Evolutionary conservation across 345 rosid genomes (phyloP).

Genomic region (Heritiera fomes): DNA sequence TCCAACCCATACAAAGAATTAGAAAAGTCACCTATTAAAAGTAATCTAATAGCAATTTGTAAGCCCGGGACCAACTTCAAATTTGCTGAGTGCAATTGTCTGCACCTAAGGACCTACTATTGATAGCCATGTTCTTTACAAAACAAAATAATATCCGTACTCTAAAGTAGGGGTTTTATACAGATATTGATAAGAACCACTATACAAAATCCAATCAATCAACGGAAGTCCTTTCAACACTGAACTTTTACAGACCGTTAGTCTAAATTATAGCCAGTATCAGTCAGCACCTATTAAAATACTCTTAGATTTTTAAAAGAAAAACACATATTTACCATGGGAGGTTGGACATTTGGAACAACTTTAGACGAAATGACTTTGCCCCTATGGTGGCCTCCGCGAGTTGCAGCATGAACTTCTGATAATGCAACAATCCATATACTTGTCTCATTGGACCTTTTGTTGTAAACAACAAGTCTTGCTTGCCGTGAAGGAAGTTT

Average conservation of each 20-base stretch:
- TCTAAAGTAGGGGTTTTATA: neutral
- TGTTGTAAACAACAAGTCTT: conserved; percentile 71
- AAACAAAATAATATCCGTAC: neutral
- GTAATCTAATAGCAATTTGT: neutral
- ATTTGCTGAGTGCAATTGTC: neutral
- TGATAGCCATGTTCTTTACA: neutral
- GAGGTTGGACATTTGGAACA: conserved; percentile 76
- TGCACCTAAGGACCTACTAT: neutral
- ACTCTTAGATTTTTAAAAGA: neutral
- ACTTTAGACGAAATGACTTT: conserved; percentile 63
- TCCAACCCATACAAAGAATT: neutral
- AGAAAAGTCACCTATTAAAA: neutral
- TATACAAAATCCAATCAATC: neutral
- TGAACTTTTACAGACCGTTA: neutral
- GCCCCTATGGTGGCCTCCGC: conserved; percentile 82
- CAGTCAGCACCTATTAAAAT: neutral
- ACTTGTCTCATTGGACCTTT: conserved; percentile 71
- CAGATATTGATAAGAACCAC: neutral
- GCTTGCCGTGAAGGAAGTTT: conserved; percentile 74
- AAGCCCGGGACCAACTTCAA: neutral
- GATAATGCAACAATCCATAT: conserved; percentile 71
- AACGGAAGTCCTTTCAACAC: neutral
- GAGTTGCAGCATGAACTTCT: conserved; percentile 73
- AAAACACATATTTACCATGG: conserved; percentile 46
- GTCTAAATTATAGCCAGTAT: neutral